Evolutionary conservation across 2,329 filamentous ascomycete species (phyloP).

Genomic region (Cordyceps pruinosa): DNA sequence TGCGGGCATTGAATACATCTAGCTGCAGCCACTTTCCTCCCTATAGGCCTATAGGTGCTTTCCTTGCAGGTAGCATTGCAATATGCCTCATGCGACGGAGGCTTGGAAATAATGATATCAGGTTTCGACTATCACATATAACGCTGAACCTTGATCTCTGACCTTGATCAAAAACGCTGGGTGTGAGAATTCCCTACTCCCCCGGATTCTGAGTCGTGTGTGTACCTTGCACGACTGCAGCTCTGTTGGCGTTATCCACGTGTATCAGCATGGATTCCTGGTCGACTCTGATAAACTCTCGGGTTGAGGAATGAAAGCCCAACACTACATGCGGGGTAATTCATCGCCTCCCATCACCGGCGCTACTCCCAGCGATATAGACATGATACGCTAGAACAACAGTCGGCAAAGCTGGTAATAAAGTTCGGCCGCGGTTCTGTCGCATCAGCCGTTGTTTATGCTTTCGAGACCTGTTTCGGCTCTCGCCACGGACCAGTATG

Average conservation of each 20-base stretch:
- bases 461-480: too few species aligned
- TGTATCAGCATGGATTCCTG: background rate
- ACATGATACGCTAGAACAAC: too few species aligned
- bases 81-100: background rate
- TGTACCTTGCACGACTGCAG: background rate
- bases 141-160: background rate
- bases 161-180: background rate
- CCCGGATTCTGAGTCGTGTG: background rate
- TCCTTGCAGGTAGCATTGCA: background rate
- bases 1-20: background rate
- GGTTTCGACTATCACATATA: background rate
- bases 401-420: too few species aligned
- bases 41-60: background rate
- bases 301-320: background rate
- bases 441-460: too few species aligned
- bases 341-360: too few species aligned
- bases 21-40: too few species aligned
- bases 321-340: background rate
- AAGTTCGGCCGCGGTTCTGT: too few species aligned
- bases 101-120: background rate
- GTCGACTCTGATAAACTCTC: background rate
- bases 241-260: background rate
- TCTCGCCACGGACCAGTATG: too few species aligned
- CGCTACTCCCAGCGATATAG: too few species aligned
- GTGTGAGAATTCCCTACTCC: too few species aligned